Conservation (phyloP, 306 rosid genomes). For the Prosopis cineraria region DNA sequence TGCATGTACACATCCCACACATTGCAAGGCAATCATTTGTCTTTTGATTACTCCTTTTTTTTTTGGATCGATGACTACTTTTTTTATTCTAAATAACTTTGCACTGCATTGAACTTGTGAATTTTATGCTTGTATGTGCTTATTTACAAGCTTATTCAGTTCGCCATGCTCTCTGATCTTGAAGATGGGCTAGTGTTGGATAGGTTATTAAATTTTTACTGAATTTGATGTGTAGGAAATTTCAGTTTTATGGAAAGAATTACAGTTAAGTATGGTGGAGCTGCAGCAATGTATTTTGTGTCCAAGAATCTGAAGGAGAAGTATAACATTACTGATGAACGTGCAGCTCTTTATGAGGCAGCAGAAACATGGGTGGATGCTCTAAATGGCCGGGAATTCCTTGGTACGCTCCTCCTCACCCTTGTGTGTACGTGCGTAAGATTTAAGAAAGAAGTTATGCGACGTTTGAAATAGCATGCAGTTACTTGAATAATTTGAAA, state of each 20-base stretch:
- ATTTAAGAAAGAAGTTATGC: constrained; percentile 13
- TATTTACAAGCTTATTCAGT: constrained; percentile 13
- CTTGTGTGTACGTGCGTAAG: neutral
- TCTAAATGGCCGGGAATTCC: constrained; percentile 82
- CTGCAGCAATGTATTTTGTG: constrained; percentile 97
- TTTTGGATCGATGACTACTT: too few relatives aligned
- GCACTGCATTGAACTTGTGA: constrained; percentile 4
- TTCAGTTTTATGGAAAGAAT: constrained; percentile 73
- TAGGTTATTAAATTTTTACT: neutral
- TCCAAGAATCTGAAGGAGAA: constrained; percentile 94
- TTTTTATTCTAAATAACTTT: neutral
- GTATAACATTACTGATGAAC: constrained; percentile 94
- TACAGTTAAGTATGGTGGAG: constrained; percentile 92
- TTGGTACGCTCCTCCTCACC: constrained; percentile 48
- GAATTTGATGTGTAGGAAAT: constrained; percentile 61
- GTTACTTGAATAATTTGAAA: neutral
- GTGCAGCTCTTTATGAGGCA: constrained; percentile 89
- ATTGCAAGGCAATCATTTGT: neutral
- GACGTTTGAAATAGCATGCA: constrained; percentile 20
- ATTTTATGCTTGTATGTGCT: constrained; percentile 8
- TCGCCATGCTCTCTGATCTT: constrained; percentile 29
- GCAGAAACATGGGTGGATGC: constrained; percentile 98
- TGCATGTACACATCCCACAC: neutral
- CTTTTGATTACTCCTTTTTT: neutral
- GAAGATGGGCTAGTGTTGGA: constrained; percentile 15